A percentile compares a stretch with the other conserved stretches of the same genome.
These are phyloP conservation scores for Saposhnikovia divaricata DNA, from an alignment of 129 eudicot genomes.

Conservation along the genomic window DNA sequence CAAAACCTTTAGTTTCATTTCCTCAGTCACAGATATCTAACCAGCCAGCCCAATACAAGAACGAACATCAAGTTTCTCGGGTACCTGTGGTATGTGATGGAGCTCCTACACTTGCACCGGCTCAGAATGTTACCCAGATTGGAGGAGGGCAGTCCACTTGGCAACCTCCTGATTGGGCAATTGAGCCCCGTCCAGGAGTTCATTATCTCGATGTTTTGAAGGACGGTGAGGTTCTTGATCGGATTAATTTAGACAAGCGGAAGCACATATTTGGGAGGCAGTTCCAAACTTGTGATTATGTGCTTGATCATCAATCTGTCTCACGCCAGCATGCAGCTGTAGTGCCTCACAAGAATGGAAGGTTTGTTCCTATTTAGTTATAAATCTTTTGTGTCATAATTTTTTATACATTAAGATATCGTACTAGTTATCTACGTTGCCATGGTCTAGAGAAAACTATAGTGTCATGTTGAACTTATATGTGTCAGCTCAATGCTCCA, in stretches of 20 bases:
- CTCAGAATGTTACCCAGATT: constrained; percentile 55
- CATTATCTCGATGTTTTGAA: constrained; percentile 80
- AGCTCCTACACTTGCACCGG: constrained; percentile 12
- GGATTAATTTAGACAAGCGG: constrained; percentile 55
- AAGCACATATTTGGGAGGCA: constrained; percentile 93
- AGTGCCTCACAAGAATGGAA: constrained; percentile 91
- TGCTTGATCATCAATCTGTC: constrained; percentile 95
- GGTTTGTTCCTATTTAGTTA: constrained; percentile 30
- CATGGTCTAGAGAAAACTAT: not conserved
- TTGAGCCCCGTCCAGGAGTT: constrained; percentile 88
- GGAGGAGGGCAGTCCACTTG: constrained; percentile 93
- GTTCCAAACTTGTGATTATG: constrained; percentile 81
- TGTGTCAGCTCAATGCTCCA: not conserved
- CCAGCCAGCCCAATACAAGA: constrained; percentile 24
- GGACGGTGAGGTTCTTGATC: constrained; percentile 80
- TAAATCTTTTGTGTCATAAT: not conserved
- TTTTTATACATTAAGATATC: not conserved
- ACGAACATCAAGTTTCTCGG: constrained; percentile 26
- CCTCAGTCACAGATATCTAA: constrained; percentile 28
- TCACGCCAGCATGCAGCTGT: constrained; percentile 98
- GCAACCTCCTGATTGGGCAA: constrained; percentile 99
- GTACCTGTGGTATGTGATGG: constrained; percentile 28
- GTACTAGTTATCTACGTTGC: not conserved
- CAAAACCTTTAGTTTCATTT: constrained; percentile 20
- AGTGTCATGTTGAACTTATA: not conserved